Percentiles rank a stretch among this genome's conserved stretches.
phyloP scores from a whole-genome alignment of 179 eudicot species.

The Patellifolia procumbens region DNA sequence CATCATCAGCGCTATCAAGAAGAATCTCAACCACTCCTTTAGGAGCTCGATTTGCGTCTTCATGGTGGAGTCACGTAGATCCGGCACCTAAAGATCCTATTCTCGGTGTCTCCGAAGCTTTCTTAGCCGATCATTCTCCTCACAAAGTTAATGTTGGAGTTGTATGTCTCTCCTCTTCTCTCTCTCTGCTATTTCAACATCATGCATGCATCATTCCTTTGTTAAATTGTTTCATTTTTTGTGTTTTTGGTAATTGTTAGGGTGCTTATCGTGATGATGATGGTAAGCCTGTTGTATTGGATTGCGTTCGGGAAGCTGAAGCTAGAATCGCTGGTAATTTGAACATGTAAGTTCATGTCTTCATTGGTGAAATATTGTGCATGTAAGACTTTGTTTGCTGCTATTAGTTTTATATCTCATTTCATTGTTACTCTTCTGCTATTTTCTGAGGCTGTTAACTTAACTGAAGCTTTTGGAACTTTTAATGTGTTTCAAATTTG shows the following conservation, averaged over 20 bases:
- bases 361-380: not conserved
- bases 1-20: slow-evolving; percentile 23
- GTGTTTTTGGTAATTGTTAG: slow-evolving; percentile 31
- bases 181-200: not conserved
- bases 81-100: slow-evolving; percentile 94
- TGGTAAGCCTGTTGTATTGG: slow-evolving; percentile 89
- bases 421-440: not conserved
- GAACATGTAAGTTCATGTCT: slow-evolving; percentile 66
- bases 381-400: not conserved
- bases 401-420: not conserved
- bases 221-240: not conserved
- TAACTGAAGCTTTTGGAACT: not conserved
- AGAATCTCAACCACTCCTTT: slow-evolving; percentile 9
- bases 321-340: slow-evolving; percentile 73
- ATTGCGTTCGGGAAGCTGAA: slow-evolving; percentile 92
- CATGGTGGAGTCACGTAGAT: slow-evolving; percentile 83
- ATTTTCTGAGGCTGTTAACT: not conserved
- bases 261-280: slow-evolving; percentile 95
- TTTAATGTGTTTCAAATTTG: not conserved
- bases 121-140: slow-evolving; percentile 81
- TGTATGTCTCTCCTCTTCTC: slow-evolving; percentile 41
- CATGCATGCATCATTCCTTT: not conserved
- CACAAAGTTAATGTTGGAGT: slow-evolving; percentile 90
- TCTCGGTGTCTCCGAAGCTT: slow-evolving; percentile 95
- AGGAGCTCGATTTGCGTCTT: slow-evolving; percentile 49